Conservation (phyloP, 1,284 basidiomycete genomes). For the Melampsora americana region DNA sequence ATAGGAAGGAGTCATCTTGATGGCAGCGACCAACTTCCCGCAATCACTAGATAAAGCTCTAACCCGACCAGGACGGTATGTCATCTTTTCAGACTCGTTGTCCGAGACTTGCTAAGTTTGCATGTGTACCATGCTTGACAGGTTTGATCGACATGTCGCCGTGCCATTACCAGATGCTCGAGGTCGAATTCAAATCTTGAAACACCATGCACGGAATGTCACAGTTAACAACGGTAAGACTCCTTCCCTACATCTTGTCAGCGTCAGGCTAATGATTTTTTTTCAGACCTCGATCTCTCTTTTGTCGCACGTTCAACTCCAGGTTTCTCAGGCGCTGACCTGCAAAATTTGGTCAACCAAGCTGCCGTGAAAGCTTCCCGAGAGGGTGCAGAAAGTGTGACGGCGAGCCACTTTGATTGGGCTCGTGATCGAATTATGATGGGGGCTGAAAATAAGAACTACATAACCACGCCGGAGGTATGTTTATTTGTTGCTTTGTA, state of each 20-base stretch:
- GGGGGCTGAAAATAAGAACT: constrained; percentile 86
- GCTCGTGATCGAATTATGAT: constrained; percentile 89
- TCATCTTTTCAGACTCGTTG: background rate
- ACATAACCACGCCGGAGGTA: constrained; percentile 76
- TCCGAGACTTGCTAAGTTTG: background rate
- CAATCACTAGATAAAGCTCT: constrained; percentile 78
- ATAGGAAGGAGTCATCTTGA: constrained; percentile 43
- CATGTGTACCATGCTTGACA: background rate
- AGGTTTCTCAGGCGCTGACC: constrained; percentile 84
- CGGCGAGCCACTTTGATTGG: constrained; percentile 87
- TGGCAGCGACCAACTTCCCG: constrained; percentile 82
- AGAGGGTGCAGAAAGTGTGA: constrained; percentile 69
- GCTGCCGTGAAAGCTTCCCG: constrained; percentile 89
- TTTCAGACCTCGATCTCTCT: constrained; percentile 70
- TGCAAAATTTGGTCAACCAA: constrained; percentile 88
- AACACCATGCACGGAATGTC: constrained; percentile 81
- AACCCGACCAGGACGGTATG: constrained; percentile 74
- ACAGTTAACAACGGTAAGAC: constrained; percentile 62
- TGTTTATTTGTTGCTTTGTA: constrained; percentile 59
- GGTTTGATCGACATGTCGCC: constrained; percentile 82
- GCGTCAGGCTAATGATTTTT: background rate
- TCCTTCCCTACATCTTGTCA: background rate
- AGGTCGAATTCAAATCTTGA: constrained; percentile 78
- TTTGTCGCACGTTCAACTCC: constrained; percentile 84
- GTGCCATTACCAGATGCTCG: constrained; percentile 80